phyloP scores from a whole-genome alignment of 768 basidiomycete species.

The Phaeotremella fagi region DNA sequence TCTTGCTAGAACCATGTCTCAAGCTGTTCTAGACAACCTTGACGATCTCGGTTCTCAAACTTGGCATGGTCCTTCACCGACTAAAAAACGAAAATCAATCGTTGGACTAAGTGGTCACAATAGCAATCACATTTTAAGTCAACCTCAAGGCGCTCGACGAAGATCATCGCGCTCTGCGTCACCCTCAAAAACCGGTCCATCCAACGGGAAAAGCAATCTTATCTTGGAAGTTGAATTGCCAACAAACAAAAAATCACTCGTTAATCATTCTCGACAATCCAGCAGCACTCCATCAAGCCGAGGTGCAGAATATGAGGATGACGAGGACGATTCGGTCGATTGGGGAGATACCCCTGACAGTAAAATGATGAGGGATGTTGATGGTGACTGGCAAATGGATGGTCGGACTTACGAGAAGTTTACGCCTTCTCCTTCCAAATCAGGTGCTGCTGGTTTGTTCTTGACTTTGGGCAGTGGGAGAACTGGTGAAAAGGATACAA shows the following conservation, averaged over 20 bases:
- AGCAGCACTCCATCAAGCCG: too few species aligned
- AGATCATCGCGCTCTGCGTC: neutral
- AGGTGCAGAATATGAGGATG: slow-evolving; percentile 22
- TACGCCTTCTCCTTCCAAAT: neutral
- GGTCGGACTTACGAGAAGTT: slow-evolving; percentile 4
- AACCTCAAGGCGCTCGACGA: neutral
- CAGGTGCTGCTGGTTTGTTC: too few species aligned
- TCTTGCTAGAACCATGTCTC: slow-evolving; percentile 14
- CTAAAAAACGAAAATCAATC: slow-evolving; percentile 18
- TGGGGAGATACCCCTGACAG: slow-evolving; percentile 26
- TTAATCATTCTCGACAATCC: too few species aligned
- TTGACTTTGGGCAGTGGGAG: slow-evolving; percentile 27
- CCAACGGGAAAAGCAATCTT: neutral
- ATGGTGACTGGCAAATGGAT: slow-evolving; percentile 39
- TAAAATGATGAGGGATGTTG: slow-evolving; percentile 17
- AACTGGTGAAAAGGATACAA: slow-evolving; percentile 38
- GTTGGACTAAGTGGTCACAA: neutral
- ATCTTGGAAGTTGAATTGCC: slow-evolving; percentile 13
- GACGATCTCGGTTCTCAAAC: slow-evolving; percentile 16
- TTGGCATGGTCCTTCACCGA: slow-evolving; percentile 29
- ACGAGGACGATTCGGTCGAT: slow-evolving; percentile 25
- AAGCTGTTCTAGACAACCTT: slow-evolving; percentile 15
- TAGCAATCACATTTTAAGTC: neutral
- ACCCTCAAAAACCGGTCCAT: neutral
- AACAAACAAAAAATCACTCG: neutral